Evolutionary conservation across 2,329 filamentous ascomycete genomes (phyloP).

Genomic region (Eurotiales sp.): DNA sequence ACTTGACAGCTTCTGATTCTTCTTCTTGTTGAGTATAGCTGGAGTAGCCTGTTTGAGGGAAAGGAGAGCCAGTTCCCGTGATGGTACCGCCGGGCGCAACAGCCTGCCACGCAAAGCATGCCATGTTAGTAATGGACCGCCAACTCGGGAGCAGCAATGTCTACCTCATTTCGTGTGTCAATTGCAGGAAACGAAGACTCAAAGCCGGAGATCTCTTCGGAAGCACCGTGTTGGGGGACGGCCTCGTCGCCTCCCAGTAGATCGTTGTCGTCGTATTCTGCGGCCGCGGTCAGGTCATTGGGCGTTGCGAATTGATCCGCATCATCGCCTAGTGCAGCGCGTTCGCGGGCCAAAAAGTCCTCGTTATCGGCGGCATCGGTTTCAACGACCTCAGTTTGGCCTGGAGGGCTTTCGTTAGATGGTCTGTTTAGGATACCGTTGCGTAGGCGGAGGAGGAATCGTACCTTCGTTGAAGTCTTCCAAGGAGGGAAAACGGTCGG

Average conservation of each 20-base stretch:
- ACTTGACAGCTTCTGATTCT: slow-evolving; percentile 81
- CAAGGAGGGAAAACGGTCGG: slow-evolving; percentile 73
- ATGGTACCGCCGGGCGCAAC: slow-evolving; percentile 75
- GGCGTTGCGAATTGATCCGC: slow-evolving; percentile 82
- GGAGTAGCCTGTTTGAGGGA: slow-evolving; percentile 50
- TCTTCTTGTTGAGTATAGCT: slow-evolving; percentile 62
- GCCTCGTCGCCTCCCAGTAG: slow-evolving; percentile 58
- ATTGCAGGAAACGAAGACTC: slow-evolving; percentile 90
- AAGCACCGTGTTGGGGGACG: slow-evolving; percentile 19
- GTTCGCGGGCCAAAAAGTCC: slow-evolving; percentile 90
- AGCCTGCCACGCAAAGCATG: slow-evolving; percentile 46
- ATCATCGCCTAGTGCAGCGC: slow-evolving; percentile 85
- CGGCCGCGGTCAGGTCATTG: slow-evolving; percentile 59
- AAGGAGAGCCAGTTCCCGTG: slow-evolving; percentile 64
- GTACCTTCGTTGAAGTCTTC: slow-evolving; percentile 68
- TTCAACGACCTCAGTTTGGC: slow-evolving; percentile 32
- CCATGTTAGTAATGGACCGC: slow-evolving; percentile 16
- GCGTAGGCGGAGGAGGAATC: slow-evolving; percentile 8
- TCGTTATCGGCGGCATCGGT: slow-evolving; percentile 56
- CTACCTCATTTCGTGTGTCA: slow-evolving; percentile 67
- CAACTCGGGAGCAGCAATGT: slow-evolving; percentile 16
- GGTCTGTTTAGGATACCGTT: slow-evolving; percentile 19
- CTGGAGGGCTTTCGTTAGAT: slow-evolving; percentile 26
- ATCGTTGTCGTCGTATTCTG: slow-evolving; percentile 64
- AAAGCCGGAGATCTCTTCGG: slow-evolving; percentile 60